A percentile compares a stretch with the other conserved stretches of the same genome.
Evolutionary conservation across 2,329 filamentous ascomycete species (phyloP).

Genomic region (Teratosphaeriaceae sp.): DNA sequence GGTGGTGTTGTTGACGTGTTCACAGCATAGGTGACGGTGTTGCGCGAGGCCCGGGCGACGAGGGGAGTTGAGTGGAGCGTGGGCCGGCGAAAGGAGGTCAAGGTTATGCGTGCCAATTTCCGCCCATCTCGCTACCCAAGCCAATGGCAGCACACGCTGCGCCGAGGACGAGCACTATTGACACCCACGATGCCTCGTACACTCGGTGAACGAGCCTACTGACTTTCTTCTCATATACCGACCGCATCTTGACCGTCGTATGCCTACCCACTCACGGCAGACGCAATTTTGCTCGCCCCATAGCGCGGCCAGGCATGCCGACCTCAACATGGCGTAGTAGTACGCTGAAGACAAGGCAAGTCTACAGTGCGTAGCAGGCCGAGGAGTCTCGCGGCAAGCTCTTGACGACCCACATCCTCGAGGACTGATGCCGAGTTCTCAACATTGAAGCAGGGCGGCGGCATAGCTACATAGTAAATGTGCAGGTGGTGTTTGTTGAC

Average conservation of each 20-base stretch:
- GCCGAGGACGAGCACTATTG: not conserved
- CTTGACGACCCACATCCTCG: too few species aligned
- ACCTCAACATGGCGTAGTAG: too few species aligned
- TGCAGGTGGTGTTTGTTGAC: too few species aligned
- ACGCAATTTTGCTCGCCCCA: not conserved
- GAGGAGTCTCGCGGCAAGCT: too few species aligned
- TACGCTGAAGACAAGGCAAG: too few species aligned
- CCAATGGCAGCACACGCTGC: not conserved
- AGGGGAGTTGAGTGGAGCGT: not conserved
- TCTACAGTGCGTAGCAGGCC: too few species aligned
- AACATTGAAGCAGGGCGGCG: too few species aligned
- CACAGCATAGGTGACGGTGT: constrained; percentile 5
- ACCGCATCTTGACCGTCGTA: not conserved
- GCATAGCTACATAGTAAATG: too few species aligned
- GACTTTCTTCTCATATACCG: not conserved
- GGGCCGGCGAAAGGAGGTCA: not conserved
- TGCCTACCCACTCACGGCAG: not conserved
- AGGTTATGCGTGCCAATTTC: not conserved
- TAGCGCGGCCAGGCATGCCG: too few species aligned
- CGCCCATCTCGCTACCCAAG: not conserved
- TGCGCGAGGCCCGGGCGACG: not conserved
- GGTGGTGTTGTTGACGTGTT: constrained; percentile 3
- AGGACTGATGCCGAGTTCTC: too few species aligned
- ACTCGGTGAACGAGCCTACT: not conserved
- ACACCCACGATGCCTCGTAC: not conserved